Evolutionary conservation across 768 basidiomycete species (phyloP).

Genomic region (Brasilioporus rufonigricans): DNA sequence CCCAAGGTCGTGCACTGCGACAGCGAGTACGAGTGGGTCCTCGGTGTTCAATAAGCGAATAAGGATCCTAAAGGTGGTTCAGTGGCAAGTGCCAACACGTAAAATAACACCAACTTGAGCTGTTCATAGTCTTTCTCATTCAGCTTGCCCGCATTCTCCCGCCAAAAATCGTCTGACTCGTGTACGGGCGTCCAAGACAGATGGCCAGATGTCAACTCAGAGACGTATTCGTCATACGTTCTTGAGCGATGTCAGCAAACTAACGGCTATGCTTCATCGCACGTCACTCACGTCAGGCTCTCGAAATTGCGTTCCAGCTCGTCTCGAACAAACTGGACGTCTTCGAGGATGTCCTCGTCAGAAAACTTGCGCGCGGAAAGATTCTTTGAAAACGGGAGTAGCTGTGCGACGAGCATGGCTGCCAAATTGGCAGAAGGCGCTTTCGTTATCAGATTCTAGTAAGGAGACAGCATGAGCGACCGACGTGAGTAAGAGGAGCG

Average conservation of each 20-base stretch:
- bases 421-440: conserved; percentile 88
- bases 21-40: conserved; percentile 81
- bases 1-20: conserved; percentile 90
- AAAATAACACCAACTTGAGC: conserved; percentile 58
- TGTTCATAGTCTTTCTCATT: conserved; percentile 84
- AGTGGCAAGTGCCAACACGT: background rate
- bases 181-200: conserved; percentile 96
- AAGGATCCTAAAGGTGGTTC: conserved; percentile 53
- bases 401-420: conserved; percentile 85
- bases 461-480: conserved; percentile 1
- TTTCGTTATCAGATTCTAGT: conserved; percentile 83
- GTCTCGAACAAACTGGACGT: conserved; percentile 82
- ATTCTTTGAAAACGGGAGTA: conserved; percentile 85
- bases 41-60: conserved; percentile 64
- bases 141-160: conserved; percentile 84
- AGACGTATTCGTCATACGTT: conserved; percentile 94
- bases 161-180: conserved; percentile 97
- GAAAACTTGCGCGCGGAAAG: conserved; percentile 84
- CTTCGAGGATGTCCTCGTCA: conserved; percentile 93
- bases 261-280: background rate
- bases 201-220: conserved; percentile 86
- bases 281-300: conserved; percentile 73
- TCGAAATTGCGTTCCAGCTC: conserved; percentile 85
- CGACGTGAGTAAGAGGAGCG: background rate
- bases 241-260: conserved; percentile 38